Evolutionary conservation across 257 asterid genomes (phyloP).

Genomic region (Lycium barbarum): DNA sequence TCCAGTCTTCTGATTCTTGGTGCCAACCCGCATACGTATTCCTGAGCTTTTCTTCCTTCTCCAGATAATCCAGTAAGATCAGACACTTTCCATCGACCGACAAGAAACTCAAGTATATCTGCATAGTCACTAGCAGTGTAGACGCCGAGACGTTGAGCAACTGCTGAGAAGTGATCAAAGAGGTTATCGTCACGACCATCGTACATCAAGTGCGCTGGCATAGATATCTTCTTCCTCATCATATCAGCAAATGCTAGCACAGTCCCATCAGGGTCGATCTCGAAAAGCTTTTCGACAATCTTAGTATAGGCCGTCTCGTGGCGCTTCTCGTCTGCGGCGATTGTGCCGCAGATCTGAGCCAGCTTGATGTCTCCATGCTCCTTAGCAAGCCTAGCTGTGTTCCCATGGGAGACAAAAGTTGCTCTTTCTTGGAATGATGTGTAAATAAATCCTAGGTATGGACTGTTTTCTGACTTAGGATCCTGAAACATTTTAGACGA

Average conservation of each 20-base stretch:
- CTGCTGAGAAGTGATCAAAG: slow-evolving; percentile 73
- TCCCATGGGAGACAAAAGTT: slow-evolving; percentile 80
- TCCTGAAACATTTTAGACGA: slow-evolving; percentile 51
- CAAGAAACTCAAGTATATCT: slow-evolving; percentile 75
- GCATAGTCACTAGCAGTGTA: slow-evolving; percentile 81
- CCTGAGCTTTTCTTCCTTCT: slow-evolving; percentile 77
- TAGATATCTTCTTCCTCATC: slow-evolving; percentile 85
- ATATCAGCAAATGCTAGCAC: slow-evolving; percentile 73
- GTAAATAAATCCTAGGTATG: slow-evolving; percentile 82
- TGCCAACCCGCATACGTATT: slow-evolving; percentile 72
- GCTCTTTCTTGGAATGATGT: slow-evolving; percentile 92
- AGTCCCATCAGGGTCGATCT: slow-evolving; percentile 79
- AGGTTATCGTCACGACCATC: slow-evolving; percentile 75
- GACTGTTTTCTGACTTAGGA: slow-evolving; percentile 77
- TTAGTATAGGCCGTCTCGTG: slow-evolving; percentile 89
- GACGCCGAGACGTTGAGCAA: slow-evolving; percentile 75
- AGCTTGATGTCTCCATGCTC: slow-evolving; percentile 72
- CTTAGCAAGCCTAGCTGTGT: slow-evolving; percentile 78
- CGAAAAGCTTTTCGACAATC: slow-evolving; percentile 76
- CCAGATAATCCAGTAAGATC: slow-evolving; percentile 58
- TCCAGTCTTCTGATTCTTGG: slow-evolving; percentile 69
- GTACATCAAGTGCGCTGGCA: slow-evolving; percentile 90
- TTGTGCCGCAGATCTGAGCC: slow-evolving; percentile 80
- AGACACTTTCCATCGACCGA: slow-evolving; percentile 68
- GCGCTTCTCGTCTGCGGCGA: slow-evolving; percentile 84